These are phyloP conservation scores for Streptanthus diversifolius DNA, from an alignment of 345 rosid genomes.

Conservation along the genomic window DNA sequence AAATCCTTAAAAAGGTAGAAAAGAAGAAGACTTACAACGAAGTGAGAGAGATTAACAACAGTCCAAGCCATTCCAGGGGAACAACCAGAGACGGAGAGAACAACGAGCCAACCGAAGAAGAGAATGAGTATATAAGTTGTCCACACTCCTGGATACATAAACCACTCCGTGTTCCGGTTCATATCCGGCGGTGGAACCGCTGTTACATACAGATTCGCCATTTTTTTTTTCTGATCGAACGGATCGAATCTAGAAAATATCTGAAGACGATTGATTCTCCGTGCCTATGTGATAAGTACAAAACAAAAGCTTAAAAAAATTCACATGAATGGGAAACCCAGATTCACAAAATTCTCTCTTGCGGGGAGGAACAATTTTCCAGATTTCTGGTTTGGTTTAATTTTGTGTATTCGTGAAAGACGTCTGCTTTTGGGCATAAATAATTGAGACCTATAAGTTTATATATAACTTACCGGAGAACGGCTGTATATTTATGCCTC, in stretches of 20 bases:
- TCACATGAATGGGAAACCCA: conserved; percentile 16
- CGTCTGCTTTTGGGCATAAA: conserved; percentile 30
- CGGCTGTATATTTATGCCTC: no score
- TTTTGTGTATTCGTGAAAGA: conserved; percentile 21
- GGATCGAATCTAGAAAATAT: neutral
- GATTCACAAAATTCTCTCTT: conserved; percentile 11
- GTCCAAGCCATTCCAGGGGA: conserved; percentile 90
- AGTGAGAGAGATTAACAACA: conserved; percentile 68
- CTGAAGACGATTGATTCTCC: neutral
- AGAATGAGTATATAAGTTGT: conserved; percentile 65
- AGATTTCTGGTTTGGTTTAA: conserved; percentile 11
- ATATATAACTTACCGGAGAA: no score
- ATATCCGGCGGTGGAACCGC: conserved; percentile 74
- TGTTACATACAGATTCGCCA: conserved; percentile 60
- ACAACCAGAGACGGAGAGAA: conserved; percentile 62
- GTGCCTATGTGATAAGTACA: neutral
- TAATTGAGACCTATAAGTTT: no score
- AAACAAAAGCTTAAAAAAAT: neutral
- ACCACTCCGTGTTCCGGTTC: conserved; percentile 83
- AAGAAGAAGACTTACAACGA: conserved; percentile 38
- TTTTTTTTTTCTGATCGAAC: conserved; percentile 3
- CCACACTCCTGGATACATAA: conserved; percentile 86
- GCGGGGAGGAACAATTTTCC: neutral
- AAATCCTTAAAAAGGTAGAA: neutral
- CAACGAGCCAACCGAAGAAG: conserved; percentile 69